Evolutionary conservation across 768 basidiomycete genomes (phyloP), one percentile per base, ranked within the genome.

Genomic region (Leucocoprinus leucothites): DNA sequence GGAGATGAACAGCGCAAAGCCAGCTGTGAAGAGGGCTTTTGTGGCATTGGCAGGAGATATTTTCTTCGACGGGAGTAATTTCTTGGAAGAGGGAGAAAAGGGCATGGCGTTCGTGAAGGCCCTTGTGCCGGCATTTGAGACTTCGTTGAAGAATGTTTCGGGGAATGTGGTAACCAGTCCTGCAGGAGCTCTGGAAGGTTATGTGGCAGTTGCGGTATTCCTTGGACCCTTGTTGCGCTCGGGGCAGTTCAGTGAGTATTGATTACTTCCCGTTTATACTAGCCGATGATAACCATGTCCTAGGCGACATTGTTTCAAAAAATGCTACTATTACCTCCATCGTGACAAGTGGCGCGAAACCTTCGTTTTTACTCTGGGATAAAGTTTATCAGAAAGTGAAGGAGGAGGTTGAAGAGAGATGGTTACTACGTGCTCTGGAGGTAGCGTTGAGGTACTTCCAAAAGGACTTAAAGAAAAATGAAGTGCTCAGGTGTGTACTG

Each of bases 351-450:
- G 63, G 72, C 11, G 71, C 80, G 21, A 97, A 93, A 65, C 89
- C 92, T 0, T 87, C 89, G 1, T 97, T 97, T 71, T 68, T 98
- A 38, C 62, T 95, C 13, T 92, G 84, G 82, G 94, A 96, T 51
- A 94, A 90, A 66, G 84, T 91, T 0, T 94, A 92, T 63, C 82
- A 86, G 56, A 93, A 91, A 65, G 60, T 87, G 14, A 71, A 74
- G 6, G 78, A 82, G 5, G 61, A 75, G 0, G 77, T 78, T 2
- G 92, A 92, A 14, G 85, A 91, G 53, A 63, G 60, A 11, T 97
- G 94, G 95, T 69, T 97, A 1, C 70, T 92, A 13, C 79, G 86
- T 28, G 87, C 89, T 0, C 65, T 77, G 8, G 76, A 86, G 51
- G 80, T 77, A 3, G 69, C 78, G 2, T 53, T 85, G 7, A 60